A percentile compares a stretch with the other conserved stretches of the same genome.
These are phyloP conservation scores for Prunus davidiana DNA, from an alignment of 306 rosid species.

Conservation along the genomic window DNA sequence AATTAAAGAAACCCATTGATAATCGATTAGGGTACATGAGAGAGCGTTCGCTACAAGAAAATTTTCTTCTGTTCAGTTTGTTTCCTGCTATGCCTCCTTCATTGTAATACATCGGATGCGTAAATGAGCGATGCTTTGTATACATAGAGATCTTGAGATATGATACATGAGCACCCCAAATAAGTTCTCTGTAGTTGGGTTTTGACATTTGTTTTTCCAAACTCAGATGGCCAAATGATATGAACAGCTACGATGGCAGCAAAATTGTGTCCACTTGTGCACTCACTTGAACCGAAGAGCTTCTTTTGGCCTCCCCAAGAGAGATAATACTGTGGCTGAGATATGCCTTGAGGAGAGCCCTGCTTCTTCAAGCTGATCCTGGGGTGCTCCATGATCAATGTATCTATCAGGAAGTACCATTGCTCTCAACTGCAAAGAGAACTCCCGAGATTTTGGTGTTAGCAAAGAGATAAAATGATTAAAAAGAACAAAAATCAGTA, in stretches of 20 bases:
- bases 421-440: conserved; percentile 65
- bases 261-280: conserved; percentile 10
- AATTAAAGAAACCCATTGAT: conserved; percentile 1
- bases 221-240: conserved; percentile 4
- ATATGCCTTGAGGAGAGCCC: conserved; percentile 80
- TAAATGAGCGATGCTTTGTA: conserved; percentile 1
- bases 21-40: neutral
- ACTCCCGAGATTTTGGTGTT: conserved; percentile 3
- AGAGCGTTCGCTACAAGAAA: neutral
- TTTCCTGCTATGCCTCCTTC: neutral
- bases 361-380: conserved; percentile 64
- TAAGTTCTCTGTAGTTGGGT: conserved; percentile 4
- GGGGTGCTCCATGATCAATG: conserved; percentile 80
- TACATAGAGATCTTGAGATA: neutral
- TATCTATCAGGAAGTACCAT: conserved; percentile 94
- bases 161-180: neutral
- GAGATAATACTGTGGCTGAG: conserved; percentile 65
- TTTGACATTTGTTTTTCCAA: neutral
- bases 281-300: conserved; percentile 55
- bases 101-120: neutral
- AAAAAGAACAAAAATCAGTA: neutral
- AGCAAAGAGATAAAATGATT: neutral
- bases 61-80: neutral
- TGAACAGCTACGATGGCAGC: conserved; percentile 17
- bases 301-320: conserved; percentile 67